Conservation (phyloP, 768 basidiomycete species). For the Trametes maxima region DNA sequence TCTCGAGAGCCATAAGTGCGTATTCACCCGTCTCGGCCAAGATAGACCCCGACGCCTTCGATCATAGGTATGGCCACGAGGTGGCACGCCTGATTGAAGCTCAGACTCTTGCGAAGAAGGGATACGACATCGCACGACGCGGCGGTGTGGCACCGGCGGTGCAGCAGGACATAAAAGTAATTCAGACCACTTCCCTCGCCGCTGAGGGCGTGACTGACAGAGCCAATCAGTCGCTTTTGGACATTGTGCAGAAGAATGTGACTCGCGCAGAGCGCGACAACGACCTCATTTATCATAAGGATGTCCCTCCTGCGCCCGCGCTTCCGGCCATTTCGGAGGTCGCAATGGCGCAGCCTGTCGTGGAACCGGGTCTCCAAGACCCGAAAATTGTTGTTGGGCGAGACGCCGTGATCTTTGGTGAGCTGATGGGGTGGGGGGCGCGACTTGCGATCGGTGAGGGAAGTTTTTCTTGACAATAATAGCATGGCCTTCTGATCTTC, state of each 20-base stretch:
- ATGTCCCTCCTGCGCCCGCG: conserved; percentile 72
- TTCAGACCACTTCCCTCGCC: background rate
- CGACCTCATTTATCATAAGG: conserved; percentile 91
- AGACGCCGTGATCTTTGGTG: conserved; percentile 67
- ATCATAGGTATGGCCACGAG: conserved; percentile 81
- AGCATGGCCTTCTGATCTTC: background rate
- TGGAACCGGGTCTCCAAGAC: conserved; percentile 60
- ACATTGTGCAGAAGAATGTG: conserved; percentile 66
- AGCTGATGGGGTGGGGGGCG: conserved; percentile 84
- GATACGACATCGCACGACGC: conserved; percentile 65
- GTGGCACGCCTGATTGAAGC: conserved; percentile 77
- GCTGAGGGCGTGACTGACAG: background rate
- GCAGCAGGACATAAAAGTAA: conserved; percentile 77
- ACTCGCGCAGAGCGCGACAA: conserved; percentile 86
- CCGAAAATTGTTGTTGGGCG: conserved; percentile 55
- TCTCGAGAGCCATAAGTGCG: conserved; percentile 71
- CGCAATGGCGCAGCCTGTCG: conserved; percentile 61
- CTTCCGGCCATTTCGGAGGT: conserved; percentile 66
- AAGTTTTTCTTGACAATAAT: background rate
- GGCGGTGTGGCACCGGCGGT: conserved; percentile 65
- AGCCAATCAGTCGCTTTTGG: conserved; percentile 68
- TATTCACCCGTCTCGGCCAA: background rate
- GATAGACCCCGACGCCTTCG: conserved; percentile 7
- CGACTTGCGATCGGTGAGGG: conserved; percentile 81
- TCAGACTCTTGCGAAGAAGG: conserved; percentile 66